A percentile compares a stretch with the other conserved stretches of the same genome.
These are phyloP conservation scores for Zymoseptoria tritici DNA, from an alignment of 2,329 filamentous ascomycete species.

Conservation along the genomic window DNA sequence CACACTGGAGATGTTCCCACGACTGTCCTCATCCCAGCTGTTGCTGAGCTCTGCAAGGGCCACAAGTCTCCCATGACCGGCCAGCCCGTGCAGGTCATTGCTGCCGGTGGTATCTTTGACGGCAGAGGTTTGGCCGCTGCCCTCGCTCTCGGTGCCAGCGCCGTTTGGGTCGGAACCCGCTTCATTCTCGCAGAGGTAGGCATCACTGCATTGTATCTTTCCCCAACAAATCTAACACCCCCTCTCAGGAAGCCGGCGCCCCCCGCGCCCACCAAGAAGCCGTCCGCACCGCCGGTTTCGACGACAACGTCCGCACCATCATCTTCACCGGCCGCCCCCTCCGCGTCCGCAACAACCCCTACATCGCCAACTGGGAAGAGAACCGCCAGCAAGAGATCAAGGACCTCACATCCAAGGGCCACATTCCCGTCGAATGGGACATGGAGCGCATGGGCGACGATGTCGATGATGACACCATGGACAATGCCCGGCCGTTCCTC, in stretches of 20 bases:
- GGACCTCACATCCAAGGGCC: constrained; percentile 78
- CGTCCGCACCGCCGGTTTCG: constrained; percentile 81
- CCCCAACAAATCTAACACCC: no score
- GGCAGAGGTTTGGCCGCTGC: constrained; percentile 83
- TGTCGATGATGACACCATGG: constrained; percentile 73
- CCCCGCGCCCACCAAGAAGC: constrained; percentile 92
- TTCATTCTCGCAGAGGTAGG: constrained; percentile 73
- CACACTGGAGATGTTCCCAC: constrained; percentile 75
- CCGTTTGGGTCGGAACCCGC: constrained; percentile 93
- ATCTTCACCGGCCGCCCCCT: constrained; percentile 97
- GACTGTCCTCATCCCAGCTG: constrained; percentile 82
- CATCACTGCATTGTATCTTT: no score
- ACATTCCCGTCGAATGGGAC: constrained; percentile 90
- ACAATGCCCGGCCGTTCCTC: constrained; percentile 81
- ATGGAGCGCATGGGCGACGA: constrained; percentile 69
- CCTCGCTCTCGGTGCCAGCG: constrained; percentile 84
- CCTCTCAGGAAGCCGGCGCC: constrained; percentile 68
- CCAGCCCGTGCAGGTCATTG: constrained; percentile 80
- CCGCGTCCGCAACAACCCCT: constrained; percentile 85
- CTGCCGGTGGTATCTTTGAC: constrained; percentile 89
- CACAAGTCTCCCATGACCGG: constrained; percentile 83
- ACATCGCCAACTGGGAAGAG: constrained; percentile 93
- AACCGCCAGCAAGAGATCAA: constrained; percentile 88
- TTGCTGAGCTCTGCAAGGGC: constrained; percentile 72
- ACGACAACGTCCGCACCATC: constrained; percentile 93